phyloP scores from a whole-genome alignment of 2,329 filamentous ascomycete species.

The Verticillium longisporum region DNA sequence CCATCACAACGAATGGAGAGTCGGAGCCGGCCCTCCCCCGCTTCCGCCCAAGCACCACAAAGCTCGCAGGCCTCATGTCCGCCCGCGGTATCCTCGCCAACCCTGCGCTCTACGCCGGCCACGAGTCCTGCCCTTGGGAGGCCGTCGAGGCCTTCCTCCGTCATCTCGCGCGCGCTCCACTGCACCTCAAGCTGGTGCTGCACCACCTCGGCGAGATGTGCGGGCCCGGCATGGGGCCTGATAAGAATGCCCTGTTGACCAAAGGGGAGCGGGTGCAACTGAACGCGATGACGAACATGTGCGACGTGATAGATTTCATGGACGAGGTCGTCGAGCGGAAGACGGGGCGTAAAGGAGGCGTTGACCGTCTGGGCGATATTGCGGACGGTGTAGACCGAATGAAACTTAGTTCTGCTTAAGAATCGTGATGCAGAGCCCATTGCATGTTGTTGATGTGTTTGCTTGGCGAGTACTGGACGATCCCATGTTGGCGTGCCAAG shows the following conservation, averaged over 20 bases:
- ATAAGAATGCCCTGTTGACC: constrained; percentile 45
- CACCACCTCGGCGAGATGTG: constrained; percentile 66
- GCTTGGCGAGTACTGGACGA: neutral
- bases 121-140: constrained; percentile 51
- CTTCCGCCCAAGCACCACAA: constrained; percentile 32
- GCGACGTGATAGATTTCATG: constrained; percentile 55
- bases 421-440: neutral
- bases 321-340: constrained; percentile 38
- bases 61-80: constrained; percentile 60
- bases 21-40: constrained; percentile 1
- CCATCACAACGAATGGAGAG: constrained; percentile 4
- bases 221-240: constrained; percentile 45
- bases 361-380: neutral
- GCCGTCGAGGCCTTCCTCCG: constrained; percentile 58
- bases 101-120: constrained; percentile 56
- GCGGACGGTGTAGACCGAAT: neutral
- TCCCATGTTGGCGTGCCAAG: neutral
- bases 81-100: constrained; percentile 62
- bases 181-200: constrained; percentile 56
- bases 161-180: constrained; percentile 46
- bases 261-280: constrained; percentile 48
- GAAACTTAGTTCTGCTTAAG: neutral
- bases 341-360: constrained; percentile 7
- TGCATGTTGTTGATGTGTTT: neutral
- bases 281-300: constrained; percentile 41